These are phyloP conservation scores for Hymenochaete sp. DNA, from an alignment of 1,284 basidiomycete genomes.

Conservation along the genomic window DNA sequence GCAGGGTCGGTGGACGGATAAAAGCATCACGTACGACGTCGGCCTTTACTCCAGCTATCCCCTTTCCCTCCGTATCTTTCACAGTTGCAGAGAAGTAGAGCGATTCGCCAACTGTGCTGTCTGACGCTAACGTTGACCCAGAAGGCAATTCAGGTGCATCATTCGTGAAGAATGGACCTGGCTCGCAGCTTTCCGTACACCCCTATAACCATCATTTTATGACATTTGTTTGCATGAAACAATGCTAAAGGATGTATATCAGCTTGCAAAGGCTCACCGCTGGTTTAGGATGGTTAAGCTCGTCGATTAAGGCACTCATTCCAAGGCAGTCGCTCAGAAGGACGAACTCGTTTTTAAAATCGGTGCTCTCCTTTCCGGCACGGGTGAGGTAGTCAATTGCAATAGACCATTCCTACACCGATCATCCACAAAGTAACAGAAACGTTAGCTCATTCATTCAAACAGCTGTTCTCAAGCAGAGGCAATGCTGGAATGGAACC, in stretches of 20 bases:
- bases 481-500: no score
- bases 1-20: neutral
- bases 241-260: neutral
- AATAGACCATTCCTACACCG: conserved; percentile 33
- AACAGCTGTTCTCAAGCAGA: no score
- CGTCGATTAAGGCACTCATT: conserved; percentile 33
- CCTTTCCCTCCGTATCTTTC: conserved; percentile 30
- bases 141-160: conserved; percentile 31
- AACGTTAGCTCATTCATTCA: no score
- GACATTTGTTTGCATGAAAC: neutral
- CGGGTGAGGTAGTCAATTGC: conserved; percentile 30
- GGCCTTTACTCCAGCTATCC: conserved; percentile 28
- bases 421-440: no score
- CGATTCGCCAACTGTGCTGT: conserved; percentile 28
- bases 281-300: conserved; percentile 32
- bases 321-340: conserved; percentile 35
- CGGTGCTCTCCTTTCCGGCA: conserved; percentile 32
- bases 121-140: conserved; percentile 29
- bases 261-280: conserved; percentile 19
- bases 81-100: conserved; percentile 31
- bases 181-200: conserved; percentile 33
- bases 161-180: conserved; percentile 33
- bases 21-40: conserved; percentile 26
- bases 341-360: conserved; percentile 35
- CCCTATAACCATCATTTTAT: conserved; percentile 21